Percentiles rank a stretch among this genome's conserved stretches.
Conservation (phyloP, 768 basidiomycete genomes). For the Suillus subalutaceus region DNA sequence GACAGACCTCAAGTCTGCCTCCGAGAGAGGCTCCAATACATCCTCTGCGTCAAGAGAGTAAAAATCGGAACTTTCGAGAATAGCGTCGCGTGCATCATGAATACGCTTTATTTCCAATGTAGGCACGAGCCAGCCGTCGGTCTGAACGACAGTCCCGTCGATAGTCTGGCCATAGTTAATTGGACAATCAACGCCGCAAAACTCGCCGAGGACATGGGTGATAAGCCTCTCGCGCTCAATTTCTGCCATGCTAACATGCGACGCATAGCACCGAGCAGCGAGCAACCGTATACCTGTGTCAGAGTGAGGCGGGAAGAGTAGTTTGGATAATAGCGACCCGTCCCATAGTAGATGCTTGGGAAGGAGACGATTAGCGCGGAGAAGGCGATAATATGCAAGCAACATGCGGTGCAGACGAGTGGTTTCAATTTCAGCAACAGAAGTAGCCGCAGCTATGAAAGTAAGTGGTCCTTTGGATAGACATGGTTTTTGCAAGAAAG, state of each 20-base stretch:
- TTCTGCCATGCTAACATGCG: constrained; percentile 80
- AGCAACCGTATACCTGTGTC: constrained; percentile 69
- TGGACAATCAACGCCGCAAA: constrained; percentile 60
- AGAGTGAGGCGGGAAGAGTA: constrained; percentile 54
- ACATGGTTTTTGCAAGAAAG: constrained; percentile 46
- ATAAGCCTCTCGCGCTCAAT: constrained; percentile 71
- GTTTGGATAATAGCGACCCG: constrained; percentile 40
- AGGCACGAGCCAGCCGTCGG: constrained; percentile 87
- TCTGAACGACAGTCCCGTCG: constrained; percentile 45
- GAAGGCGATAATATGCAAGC: constrained; percentile 80
- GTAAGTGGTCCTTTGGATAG: constrained; percentile 58
- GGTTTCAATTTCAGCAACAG: constrained; percentile 38
- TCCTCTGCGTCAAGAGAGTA: constrained; percentile 45
- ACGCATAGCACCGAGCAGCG: constrained; percentile 76
- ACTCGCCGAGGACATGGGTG: constrained; percentile 58
- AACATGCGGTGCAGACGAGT: constrained; percentile 67
- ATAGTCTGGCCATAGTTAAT: constrained; percentile 56
- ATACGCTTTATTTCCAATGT: constrained; percentile 68
- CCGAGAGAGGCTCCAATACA: constrained; percentile 36
- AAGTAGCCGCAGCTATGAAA: constrained; percentile 38
- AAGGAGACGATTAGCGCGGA: constrained; percentile 72
- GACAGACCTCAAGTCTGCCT: constrained; percentile 59
- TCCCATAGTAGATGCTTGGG: constrained; percentile 68
- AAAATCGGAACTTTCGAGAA: constrained; percentile 49
- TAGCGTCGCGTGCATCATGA: constrained; percentile 47